phyloP scores from a whole-genome alignment of 2,329 filamentous ascomycete genomes.

The Alternaria novae-zelandiae region DNA sequence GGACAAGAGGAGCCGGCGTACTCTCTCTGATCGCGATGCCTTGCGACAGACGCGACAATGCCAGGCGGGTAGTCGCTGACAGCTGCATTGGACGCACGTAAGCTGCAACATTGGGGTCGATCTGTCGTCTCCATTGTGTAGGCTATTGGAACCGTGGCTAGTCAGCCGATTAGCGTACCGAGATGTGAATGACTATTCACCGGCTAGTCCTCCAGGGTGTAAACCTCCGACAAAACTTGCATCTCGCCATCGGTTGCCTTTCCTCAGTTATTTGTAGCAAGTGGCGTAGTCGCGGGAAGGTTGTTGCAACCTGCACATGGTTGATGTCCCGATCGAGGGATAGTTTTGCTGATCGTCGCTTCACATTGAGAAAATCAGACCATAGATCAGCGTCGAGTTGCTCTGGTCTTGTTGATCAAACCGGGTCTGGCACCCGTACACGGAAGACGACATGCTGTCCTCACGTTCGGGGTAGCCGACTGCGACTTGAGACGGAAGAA shows the following conservation, averaged over 20 bases:
- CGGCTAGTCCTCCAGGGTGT: conserved; percentile 10
- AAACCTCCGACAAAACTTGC: conserved; percentile 27
- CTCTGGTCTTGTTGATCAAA: conserved; percentile 3
- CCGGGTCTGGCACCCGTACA: conserved; percentile 5
- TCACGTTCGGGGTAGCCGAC: conserved; percentile 23
- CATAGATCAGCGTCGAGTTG: conserved; percentile 31
- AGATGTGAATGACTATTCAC: conserved; percentile 6
- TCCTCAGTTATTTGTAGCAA: conserved; percentile 2
- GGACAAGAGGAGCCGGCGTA: conserved; percentile 21
- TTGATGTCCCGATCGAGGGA: conserved; percentile 8
- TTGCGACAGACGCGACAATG: conserved; percentile 1
- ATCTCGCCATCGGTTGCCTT: conserved; percentile 31
- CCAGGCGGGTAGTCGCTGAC: not conserved
- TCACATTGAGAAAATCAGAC: conserved; percentile 27
- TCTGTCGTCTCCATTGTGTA: conserved; percentile 2
- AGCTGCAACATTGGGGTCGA: conserved; percentile 4
- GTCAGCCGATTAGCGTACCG: conserved; percentile 9
- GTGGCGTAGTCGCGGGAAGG: conserved; percentile 16
- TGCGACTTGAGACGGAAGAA: conserved; percentile 8
- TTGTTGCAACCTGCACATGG: conserved; percentile 9
- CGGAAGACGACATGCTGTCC: not conserved
- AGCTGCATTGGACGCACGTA: conserved; percentile 2
- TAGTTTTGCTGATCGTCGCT: conserved; percentile 28
- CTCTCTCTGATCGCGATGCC: not conserved
- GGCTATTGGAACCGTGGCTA: conserved; percentile 2